Conservation (phyloP, 805 yeast species). For the Starmera quercuum region DNA sequence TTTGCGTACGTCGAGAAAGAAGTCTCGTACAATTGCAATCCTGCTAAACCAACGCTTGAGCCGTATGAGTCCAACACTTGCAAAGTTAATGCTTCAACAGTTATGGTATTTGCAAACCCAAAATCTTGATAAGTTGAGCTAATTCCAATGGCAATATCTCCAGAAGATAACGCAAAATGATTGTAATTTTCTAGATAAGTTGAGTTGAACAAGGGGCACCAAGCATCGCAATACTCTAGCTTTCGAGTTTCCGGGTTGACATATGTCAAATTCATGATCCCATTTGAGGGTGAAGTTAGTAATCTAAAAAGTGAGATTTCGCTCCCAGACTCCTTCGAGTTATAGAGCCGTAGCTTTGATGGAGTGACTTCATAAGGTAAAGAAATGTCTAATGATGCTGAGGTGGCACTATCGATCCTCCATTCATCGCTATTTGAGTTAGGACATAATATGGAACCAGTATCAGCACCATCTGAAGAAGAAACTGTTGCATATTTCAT, state of each 20-base stretch:
- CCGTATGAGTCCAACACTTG: constrained; percentile 67
- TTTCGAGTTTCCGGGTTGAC: constrained; percentile 63
- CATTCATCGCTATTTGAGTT: constrained; percentile 33
- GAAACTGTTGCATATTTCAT: constrained; percentile 47
- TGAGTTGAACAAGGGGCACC: constrained; percentile 63
- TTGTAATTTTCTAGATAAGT: constrained; percentile 22
- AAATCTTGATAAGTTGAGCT: constrained; percentile 64
- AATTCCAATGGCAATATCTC: constrained; percentile 29
- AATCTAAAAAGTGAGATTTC: constrained; percentile 60
- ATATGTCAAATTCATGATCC: constrained; percentile 89
- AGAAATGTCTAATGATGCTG: constrained; percentile 61
- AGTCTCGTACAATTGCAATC: constrained; percentile 61
- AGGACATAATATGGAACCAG: constrained; percentile 48
- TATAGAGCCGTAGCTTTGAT: constrained; percentile 64
- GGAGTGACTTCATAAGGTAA: constrained; percentile 56
- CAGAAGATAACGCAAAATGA: too few relatives aligned
- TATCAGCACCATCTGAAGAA: constrained; percentile 26
- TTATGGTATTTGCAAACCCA: constrained; percentile 63
- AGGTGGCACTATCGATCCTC: constrained; percentile 36
- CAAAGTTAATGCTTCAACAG: constrained; percentile 53
- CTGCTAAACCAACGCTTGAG: constrained; percentile 55
- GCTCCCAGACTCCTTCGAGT: constrained; percentile 39
- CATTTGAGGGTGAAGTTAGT: constrained; percentile 67
- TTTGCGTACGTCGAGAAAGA: constrained; percentile 62
- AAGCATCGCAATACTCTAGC: constrained; percentile 70